Evolutionary conservation across 768 basidiomycete species (phyloP).

Genomic region (Porpolomopsis calyptriformis): DNA sequence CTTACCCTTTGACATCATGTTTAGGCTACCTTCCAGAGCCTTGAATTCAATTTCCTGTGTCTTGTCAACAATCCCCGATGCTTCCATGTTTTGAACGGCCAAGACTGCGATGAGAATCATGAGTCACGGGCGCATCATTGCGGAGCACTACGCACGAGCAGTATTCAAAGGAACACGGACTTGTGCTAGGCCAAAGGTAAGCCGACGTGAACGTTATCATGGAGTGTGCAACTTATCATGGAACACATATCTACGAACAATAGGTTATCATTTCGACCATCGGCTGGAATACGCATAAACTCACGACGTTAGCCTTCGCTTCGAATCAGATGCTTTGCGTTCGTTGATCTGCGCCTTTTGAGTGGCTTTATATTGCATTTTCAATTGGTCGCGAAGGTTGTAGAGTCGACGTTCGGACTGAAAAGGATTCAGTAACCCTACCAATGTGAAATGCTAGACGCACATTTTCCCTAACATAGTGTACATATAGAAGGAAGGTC

Average conservation of each 20-base stretch:
- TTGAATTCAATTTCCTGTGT: constrained; percentile 82
- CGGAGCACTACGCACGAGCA: constrained; percentile 37
- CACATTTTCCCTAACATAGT: constrained; percentile 54
- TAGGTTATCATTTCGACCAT: neutral
- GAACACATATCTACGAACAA: constrained; percentile 49
- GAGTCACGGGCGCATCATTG: neutral
- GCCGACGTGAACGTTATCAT: neutral
- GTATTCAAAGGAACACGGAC: constrained; percentile 77
- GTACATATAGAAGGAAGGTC: constrained; percentile 64
- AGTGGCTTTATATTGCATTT: constrained; percentile 54
- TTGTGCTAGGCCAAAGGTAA: constrained; percentile 36
- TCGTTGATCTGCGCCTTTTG: constrained; percentile 73
- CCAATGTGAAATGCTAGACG: constrained; percentile 11
- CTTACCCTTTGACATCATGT: constrained; percentile 81
- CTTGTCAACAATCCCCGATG: constrained; percentile 57
- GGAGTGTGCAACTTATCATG: constrained; percentile 47
- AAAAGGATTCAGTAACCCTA: constrained; percentile 18
- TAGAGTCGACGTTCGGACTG: constrained; percentile 61
- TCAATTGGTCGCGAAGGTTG: constrained; percentile 63
- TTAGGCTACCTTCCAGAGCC: constrained; percentile 70
- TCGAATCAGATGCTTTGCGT: constrained; percentile 67
- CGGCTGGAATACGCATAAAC: constrained; percentile 18
- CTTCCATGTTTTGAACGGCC: constrained; percentile 89
- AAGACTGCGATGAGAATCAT: constrained; percentile 33
- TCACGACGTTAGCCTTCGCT: constrained; percentile 70